Evolutionary conservation across 116 monocot genomes (phyloP).

Genomic region (Dioscorea cayenensis): DNA sequence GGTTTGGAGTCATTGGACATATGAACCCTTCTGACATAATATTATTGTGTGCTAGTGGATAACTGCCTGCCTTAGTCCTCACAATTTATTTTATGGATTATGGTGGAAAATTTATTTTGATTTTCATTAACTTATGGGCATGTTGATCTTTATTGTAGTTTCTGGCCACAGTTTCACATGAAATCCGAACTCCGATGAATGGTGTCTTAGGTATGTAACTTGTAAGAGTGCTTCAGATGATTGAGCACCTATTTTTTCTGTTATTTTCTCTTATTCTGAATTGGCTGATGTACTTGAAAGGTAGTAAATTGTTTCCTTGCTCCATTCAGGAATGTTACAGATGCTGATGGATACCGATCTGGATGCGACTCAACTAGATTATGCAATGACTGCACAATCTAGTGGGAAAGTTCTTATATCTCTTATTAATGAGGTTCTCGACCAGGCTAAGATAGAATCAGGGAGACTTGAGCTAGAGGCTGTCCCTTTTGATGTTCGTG

Average conservation of each 20-base stretch:
- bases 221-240: background rate
- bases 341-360: constrained; percentile 90
- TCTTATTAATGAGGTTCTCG: constrained; percentile 88
- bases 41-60: no score
- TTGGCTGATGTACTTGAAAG: background rate
- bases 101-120: background rate
- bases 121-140: background rate
- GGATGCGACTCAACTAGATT: constrained; percentile 84
- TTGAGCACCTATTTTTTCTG: background rate
- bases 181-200: constrained; percentile 94
- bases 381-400: constrained; percentile 77
- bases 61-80: no score
- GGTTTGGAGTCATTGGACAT: no score
- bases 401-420: constrained; percentile 78
- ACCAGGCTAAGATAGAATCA: constrained; percentile 91
- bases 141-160: constrained; percentile 44
- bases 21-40: no score
- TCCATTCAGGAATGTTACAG: constrained; percentile 74
- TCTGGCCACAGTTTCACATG: constrained; percentile 90
- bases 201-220: constrained; percentile 73
- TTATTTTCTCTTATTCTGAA: background rate
- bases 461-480: constrained; percentile 82
- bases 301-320: background rate
- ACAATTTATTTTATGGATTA: no score
- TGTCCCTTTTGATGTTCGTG: constrained; percentile 75